Conservation (phyloP, 805 yeast species). For the Soucietia sequanensis region DNA sequence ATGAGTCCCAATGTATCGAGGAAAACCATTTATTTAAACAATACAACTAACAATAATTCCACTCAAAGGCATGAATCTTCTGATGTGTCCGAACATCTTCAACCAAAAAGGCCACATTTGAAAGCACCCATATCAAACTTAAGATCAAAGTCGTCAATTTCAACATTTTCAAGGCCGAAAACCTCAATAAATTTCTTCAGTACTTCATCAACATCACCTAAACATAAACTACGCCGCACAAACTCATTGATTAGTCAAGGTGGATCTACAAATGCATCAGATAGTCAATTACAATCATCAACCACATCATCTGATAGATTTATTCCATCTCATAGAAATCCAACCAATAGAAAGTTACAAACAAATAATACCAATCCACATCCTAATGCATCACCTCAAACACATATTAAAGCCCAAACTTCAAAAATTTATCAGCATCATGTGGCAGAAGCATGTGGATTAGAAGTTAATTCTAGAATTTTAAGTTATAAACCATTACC, state of each 20-base stretch:
- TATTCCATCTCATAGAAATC: constrained; percentile 43
- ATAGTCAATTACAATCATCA: constrained; percentile 21
- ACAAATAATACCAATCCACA: constrained; percentile 32
- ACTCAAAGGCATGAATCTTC: background rate
- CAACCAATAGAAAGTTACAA: constrained; percentile 37
- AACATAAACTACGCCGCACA: constrained; percentile 30
- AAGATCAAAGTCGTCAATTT: constrained; percentile 26
- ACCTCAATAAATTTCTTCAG: constrained; percentile 6
- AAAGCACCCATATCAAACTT: constrained; percentile 19
- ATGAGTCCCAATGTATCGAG: constrained; percentile 38
- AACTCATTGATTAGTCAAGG: constrained; percentile 29
- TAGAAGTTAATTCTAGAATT: constrained; percentile 77
- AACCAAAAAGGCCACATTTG: background rate
- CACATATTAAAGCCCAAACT: constrained; percentile 55
- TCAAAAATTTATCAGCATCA: constrained; percentile 65
- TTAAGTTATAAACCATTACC: constrained; percentile 85
- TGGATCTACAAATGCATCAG: constrained; percentile 26
- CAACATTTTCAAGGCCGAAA: constrained; percentile 9
- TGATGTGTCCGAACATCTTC: background rate
- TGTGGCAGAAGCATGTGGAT: constrained; percentile 94
- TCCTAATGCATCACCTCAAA: constrained; percentile 51
- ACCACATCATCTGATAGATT: constrained; percentile 37
- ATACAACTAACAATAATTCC: constrained; percentile 3
- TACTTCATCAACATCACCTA: constrained; percentile 15
- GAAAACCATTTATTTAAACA: constrained; percentile 21